phyloP scores from a whole-genome alignment of 1,284 basidiomycete species.

The Exsudoporus floridanus region DNA sequence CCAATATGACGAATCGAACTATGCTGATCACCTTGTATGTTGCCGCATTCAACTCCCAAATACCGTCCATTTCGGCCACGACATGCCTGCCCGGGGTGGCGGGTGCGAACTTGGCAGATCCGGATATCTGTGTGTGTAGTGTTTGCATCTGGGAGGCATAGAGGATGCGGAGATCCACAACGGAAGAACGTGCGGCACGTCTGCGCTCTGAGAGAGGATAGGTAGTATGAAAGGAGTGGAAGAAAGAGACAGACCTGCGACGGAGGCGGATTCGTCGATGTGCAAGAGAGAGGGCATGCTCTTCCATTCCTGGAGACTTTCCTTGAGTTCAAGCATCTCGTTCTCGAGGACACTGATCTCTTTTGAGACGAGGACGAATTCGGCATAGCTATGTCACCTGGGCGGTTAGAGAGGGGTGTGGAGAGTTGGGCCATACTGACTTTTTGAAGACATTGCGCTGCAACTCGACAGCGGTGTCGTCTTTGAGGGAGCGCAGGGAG shows the following conservation, averaged over 20 bases:
- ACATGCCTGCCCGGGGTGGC: slow-evolving; percentile 89
- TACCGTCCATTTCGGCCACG: slow-evolving; percentile 81
- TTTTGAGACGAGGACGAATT: slow-evolving; percentile 96
- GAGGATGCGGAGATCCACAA: slow-evolving; percentile 89
- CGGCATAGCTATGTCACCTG: slow-evolving; percentile 70
- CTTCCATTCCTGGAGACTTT: slow-evolving; percentile 92
- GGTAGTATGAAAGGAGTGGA: slow-evolving; percentile 1
- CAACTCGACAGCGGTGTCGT: slow-evolving; percentile 67
- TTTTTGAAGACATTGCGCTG: slow-evolving; percentile 90
- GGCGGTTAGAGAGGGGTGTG: background rate
- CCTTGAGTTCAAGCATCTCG: slow-evolving; percentile 97
- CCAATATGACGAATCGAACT: slow-evolving; percentile 88
- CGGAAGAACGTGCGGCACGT: slow-evolving; percentile 80
- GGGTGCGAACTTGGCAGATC: slow-evolving; percentile 95
- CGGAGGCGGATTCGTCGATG: slow-evolving; percentile 74
- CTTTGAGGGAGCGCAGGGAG: slow-evolving; percentile 60
- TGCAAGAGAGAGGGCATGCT: slow-evolving; percentile 90
- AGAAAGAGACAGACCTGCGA: slow-evolving; percentile 41
- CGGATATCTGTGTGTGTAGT: slow-evolving; percentile 89
- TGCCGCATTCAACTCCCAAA: slow-evolving; percentile 87
- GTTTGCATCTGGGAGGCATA: slow-evolving; percentile 94
- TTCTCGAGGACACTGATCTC: slow-evolving; percentile 96
- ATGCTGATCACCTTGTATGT: slow-evolving; percentile 92
- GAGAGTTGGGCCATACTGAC: slow-evolving; percentile 40
- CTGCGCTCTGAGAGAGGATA: slow-evolving; percentile 45